Evolutionary conservation across 2,329 filamentous ascomycete species (phyloP).

Genomic region (Dactylellina drechsleri): DNA sequence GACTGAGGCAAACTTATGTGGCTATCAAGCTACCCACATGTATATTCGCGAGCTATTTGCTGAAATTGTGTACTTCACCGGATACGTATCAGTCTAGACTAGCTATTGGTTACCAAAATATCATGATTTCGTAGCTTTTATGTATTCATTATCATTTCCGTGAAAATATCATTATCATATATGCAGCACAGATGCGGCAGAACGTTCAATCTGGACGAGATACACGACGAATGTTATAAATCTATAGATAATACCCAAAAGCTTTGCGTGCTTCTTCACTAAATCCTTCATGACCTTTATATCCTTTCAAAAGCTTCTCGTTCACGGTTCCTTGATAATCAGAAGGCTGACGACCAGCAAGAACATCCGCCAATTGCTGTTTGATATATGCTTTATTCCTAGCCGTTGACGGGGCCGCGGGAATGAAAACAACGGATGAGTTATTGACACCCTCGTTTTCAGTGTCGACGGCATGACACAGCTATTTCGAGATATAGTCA

Average conservation of each 20-base stretch:
- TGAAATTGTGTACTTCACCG: too few relatives aligned
- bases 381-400: conserved; percentile 59
- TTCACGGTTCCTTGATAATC: conserved; percentile 50
- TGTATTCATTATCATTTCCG: too few relatives aligned
- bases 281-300: conserved; percentile 31
- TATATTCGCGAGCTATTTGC: too few relatives aligned
- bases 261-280: conserved; percentile 46
- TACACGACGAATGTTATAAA: background rate
- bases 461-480: conserved; percentile 63
- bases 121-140: too few relatives aligned
- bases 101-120: too few relatives aligned
- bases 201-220: too few relatives aligned
- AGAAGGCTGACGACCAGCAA: conserved; percentile 58
- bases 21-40: too few relatives aligned
- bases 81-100: too few relatives aligned
- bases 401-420: conserved; percentile 61
- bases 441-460: conserved; percentile 61
- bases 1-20: too few relatives aligned
- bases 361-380: conserved; percentile 58
- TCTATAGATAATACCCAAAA: conserved; percentile 43
- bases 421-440: conserved; percentile 61
- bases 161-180: too few relatives aligned
- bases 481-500: conserved; percentile 45
- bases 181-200: too few relatives aligned
- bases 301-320: conserved; percentile 42